phyloP scores from a whole-genome alignment of 257 asterid species.

The Orobanche coerulescens region DNA sequence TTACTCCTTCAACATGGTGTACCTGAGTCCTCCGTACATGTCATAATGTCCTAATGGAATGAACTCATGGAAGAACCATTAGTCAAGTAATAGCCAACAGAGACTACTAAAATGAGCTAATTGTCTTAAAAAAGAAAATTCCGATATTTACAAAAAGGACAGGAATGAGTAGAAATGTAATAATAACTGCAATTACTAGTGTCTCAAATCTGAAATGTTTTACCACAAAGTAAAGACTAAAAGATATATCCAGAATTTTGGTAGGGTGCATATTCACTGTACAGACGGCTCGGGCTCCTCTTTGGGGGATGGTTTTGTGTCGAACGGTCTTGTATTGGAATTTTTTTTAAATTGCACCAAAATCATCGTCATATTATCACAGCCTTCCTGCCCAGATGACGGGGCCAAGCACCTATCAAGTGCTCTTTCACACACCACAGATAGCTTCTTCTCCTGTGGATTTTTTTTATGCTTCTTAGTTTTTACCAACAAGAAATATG shows the following conservation, averaged over 20 bases:
- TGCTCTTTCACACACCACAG: constrained; percentile 63
- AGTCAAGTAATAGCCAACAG: background rate
- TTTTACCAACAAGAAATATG: constrained; percentile 7
- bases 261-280: constrained; percentile 19
- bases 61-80: background rate
- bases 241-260: constrained; percentile 8
- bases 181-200: background rate
- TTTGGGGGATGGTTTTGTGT: constrained; percentile 15
- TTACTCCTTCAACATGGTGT: constrained; percentile 7
- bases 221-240: background rate
- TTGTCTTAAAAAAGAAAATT: background rate
- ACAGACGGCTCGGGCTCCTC: constrained; percentile 31
- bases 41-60: background rate
- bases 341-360: constrained; percentile 68
- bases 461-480: constrained; percentile 11
- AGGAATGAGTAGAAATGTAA: background rate
- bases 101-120: background rate
- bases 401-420: constrained; percentile 86
- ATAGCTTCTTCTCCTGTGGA: constrained; percentile 69
- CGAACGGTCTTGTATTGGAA: constrained; percentile 12
- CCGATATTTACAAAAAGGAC: constrained; percentile 19
- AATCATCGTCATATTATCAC: constrained; percentile 97
- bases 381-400: constrained; percentile 75
- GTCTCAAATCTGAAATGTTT: constrained; percentile 15
- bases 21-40: background rate